Base-by-base conservation (phyloP, 345 rosid genomes). In the Alliaria petiolata region DNA sequence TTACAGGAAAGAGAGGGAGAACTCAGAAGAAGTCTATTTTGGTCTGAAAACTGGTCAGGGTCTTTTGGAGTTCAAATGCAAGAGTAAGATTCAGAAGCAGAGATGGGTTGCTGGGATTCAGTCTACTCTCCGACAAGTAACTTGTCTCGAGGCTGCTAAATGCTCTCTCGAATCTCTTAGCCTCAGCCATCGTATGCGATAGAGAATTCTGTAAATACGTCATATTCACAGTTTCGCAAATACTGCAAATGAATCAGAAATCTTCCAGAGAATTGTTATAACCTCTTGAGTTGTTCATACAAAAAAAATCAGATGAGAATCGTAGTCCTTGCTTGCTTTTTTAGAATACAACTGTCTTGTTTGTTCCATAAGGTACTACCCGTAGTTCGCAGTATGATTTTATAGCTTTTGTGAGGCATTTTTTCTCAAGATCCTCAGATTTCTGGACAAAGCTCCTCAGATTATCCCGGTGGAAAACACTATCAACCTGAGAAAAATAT, bases 351-450 rank as follows among this genome's bases (percentile, higher is more conserved):
- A 93, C 93, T 25, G 93, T 89, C 78, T 76, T 87, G 74, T 87
- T 83, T 50, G 78, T 76, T 62, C 82, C 89, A 2, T 79, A 89
- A 76, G 91, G 93, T 40, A 95, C 79, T 13, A 91, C 96, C 35
- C 99, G 89, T 59, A 95, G 79, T 74, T 93, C 97, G 15, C 92
- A 90, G 74, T 93, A 87, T 4, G 89, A 90, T 67, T 82, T 85
- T 64, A 89, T 75, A 26, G 95, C 98, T 79, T 80, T 86, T 3
- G 79, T 67, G 70, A 93, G 96, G 76, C 98, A 93, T 56, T 83
- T 92, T 77, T 82, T 93, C 85, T 93, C 98, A 1, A 93, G 91
- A 71, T 81, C 90, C 70, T 89, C 96, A 8, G 99, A 95, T 88
- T 91, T 95, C 71, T 80, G 92, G 55, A 88, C 86, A 75, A 91